phyloP scores from a whole-genome alignment of 164 flowering plant genomes.

The Vitis rupestris region DNA sequence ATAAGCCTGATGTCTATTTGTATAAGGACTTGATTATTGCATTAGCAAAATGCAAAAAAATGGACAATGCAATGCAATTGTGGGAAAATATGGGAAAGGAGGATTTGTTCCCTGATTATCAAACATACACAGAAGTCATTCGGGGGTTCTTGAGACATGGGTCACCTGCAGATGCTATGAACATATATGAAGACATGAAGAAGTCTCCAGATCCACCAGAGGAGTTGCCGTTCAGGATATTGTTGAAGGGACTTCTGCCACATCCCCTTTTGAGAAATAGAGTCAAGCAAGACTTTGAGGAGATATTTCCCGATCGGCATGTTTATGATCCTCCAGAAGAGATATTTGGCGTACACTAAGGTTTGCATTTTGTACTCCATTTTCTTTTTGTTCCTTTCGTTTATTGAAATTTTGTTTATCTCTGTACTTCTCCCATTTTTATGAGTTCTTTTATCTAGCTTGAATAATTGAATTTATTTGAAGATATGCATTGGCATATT shows the following conservation, averaged over 20 bases:
- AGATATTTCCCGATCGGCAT: constrained; percentile 78
- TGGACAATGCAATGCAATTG: constrained; percentile 80
- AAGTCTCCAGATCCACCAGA: constrained; percentile 92
- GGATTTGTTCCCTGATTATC: constrained; percentile 74
- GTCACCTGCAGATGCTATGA: constrained; percentile 96
- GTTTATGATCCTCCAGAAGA: constrained; percentile 95
- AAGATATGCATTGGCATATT: too few species aligned
- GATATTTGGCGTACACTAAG: constrained; percentile 74
- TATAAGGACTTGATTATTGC: constrained; percentile 84
- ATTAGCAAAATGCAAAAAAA: constrained; percentile 57
- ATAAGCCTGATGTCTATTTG: constrained; percentile 70
- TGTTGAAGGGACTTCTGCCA: constrained; percentile 88
- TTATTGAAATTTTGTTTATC: too few species aligned
- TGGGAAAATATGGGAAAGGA: constrained; percentile 87
- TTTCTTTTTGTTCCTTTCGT: too few species aligned
- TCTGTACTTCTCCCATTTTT: too few species aligned
- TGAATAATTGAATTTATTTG: too few species aligned
- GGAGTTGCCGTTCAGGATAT: constrained; percentile 80
- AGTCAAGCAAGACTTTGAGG: constrained; percentile 92
- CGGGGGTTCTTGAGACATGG: constrained; percentile 79
- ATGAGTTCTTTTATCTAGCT: too few species aligned
- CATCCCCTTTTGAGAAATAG: constrained; percentile 82
- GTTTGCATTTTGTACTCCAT: constrained; percentile 15
- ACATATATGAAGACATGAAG: constrained; percentile 90
- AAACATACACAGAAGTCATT: constrained; percentile 82